Evolutionary conservation across 208 protist genomes (phyloP).

Genomic region (Trypanosoma vivax): DNA sequence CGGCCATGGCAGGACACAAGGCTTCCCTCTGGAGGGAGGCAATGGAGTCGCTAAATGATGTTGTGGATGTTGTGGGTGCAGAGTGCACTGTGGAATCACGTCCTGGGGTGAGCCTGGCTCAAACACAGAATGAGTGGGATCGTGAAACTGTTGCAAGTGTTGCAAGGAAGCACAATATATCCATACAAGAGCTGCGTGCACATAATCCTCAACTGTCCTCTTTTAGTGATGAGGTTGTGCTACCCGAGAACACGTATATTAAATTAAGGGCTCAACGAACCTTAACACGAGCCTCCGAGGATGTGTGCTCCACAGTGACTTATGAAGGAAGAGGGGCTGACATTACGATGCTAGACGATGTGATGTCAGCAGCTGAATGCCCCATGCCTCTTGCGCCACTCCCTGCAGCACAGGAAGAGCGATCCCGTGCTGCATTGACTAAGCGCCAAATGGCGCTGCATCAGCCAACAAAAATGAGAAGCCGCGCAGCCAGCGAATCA

Average conservation of each 20-base stretch:
- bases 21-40: too few species aligned
- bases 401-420: conserved; percentile 5
- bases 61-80: too few species aligned
- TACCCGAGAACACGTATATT: conserved; percentile 50
- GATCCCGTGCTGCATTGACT: background rate
- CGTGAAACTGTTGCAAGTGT: conserved; percentile 26
- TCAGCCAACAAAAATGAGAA: background rate
- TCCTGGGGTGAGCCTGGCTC: too few species aligned
- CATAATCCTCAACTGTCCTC: conserved; percentile 46
- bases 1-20: too few species aligned
- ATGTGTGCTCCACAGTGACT: background rate
- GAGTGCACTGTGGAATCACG: too few species aligned
- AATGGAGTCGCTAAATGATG: too few species aligned
- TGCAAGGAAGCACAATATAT: conserved; percentile 14
- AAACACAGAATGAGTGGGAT: background rate
- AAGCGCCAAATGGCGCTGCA: background rate
- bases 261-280: conserved; percentile 21
- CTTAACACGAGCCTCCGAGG: background rate
- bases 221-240: conserved; percentile 14
- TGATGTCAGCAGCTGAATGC: background rate
- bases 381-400: conserved; percentile 15
- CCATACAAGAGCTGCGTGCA: conserved; percentile 27
- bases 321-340: background rate
- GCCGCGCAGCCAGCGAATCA: background rate
- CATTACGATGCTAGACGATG: background rate